phyloP scores from a whole-genome alignment of 2,329 filamentous ascomycete genomes.

The Cytospora paraplurivora region DNA sequence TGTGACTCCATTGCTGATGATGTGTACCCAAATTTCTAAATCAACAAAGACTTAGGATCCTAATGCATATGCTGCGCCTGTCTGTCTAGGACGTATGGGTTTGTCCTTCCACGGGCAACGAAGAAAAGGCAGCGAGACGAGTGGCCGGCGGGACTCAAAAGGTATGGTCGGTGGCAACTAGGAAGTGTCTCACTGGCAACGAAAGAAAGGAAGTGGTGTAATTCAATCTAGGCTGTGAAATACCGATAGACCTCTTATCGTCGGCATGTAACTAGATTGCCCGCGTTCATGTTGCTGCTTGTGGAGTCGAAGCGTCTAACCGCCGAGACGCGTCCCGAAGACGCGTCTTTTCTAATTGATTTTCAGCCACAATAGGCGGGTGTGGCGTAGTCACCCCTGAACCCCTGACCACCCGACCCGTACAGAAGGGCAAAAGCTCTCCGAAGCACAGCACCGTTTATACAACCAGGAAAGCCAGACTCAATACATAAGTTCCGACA shows the following conservation, averaged over 20 bases:
- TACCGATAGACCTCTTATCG: background rate
- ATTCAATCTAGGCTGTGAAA: background rate
- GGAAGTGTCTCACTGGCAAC: background rate
- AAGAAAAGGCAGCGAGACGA: background rate
- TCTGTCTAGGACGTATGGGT: background rate
- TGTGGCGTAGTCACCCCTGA: conserved; percentile 22
- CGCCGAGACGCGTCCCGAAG: conserved; percentile 9
- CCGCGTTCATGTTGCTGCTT: background rate
- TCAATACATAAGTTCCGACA: too few species aligned
- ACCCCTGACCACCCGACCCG: background rate
- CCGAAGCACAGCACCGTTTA: too few species aligned
- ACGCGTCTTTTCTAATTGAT: conserved; percentile 18
- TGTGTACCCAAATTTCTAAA: background rate
- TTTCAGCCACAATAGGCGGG: conserved; percentile 11
- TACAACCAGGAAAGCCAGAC: too few species aligned
- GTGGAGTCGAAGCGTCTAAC: background rate
- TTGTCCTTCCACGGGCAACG: background rate
- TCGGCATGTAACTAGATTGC: background rate
- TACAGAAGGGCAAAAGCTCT: background rate
- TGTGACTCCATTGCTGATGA: conserved; percentile 17
- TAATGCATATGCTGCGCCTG: background rate
- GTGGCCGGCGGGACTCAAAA: background rate
- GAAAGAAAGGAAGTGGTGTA: background rate
- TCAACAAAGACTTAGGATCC: background rate
- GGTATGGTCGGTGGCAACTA: background rate